Base-by-base conservation (phyloP, 192 early-diverging fungal species). In the Mortierella claussenii region DNA sequence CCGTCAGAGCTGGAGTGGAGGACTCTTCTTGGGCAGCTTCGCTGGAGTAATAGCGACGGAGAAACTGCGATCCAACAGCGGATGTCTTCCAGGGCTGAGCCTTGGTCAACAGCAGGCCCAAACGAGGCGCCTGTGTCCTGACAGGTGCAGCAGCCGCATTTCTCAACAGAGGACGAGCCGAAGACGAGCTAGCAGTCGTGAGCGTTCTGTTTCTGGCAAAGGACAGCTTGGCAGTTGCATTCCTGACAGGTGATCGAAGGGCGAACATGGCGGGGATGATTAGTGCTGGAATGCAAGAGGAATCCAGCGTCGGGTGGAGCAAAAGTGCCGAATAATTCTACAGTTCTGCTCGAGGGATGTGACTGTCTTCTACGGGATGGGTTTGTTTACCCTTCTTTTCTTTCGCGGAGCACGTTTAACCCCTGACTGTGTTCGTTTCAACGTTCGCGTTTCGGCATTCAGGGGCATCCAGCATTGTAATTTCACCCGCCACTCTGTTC, bases 221-320 rank as follows among this genome's bases (percentile, higher is more conserved):
- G 31, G 68, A 31, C 31, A 69, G 24, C 45, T 69, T 69, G 18
- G 31, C 37, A n/a, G 32, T 42, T 17, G 58, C 52, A 37, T 30
- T 49, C 68, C 59, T 69, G 31, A 61, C 17, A 23, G 68, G 45
- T 31, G 58, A 59, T 60, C 68, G 57, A 33, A 69, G 4, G 32
- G 53, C 53, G 43, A 69, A 69, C 68, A 69, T 69, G 37, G 7
- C n/a, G n/a, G n/a, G n/a, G n/a, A n/a, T n/a, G n/a, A n/a, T n/a
- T n/a, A n/a, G n/a, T n/a, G n/a, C n/a, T n/a, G n/a, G n/a, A n/a
- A n/a, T n/a, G n/a, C n/a, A n/a, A n/a, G n/a, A n/a, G n/a, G n/a
- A n/a, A n/a, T n/a, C n/a, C n/a, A n/a, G n/a, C n/a, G n/a, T n/a
- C n/a, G n/a, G n/a, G n/a, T n/a, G n/a, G n/a, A n/a, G n/a, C n/a